Evolutionary conservation across 1,284 basidiomycete species (phyloP), one percentile per base, ranked within the genome.

Genomic region (Ceratorhiza oryzae-sativae): DNA sequence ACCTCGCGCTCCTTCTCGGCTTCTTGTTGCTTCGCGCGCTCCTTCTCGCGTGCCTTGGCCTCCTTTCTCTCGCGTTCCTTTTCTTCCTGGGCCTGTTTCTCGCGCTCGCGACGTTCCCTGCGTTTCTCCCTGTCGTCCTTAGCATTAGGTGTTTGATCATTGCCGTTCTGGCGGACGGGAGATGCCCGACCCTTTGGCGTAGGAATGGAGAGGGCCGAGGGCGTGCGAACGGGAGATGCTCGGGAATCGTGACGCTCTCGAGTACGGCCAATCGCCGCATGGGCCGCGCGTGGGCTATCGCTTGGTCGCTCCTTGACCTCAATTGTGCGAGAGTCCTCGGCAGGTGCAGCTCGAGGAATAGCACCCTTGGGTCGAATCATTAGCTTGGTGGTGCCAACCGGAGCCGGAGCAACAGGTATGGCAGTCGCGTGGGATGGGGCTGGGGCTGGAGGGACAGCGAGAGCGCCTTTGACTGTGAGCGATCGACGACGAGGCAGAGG

Each of bases 241-340:
- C 63, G 63, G 20, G 51, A 56, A n/a, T 55, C 49, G 23, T 30
- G 48, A 12, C 46, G 62, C 23, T 65, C 62, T 41, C 48, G 45
- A n/a, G 62, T 53, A 15, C 63, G 63, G n/a, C 39, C 42, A 23
- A 68, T 41, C 15, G 63, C 53, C 20, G 63, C 51, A 45, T 55
- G 63, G 36, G 51, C 12, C 15, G 48, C 63, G 34, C 63, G 63
- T 46, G 63, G 63, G 39, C 63, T 68, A 18, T 68, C 63, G 8
- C 49, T 56, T 5, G n/a, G 51, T 15, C 63, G 63, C 51, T 56
- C 63, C 63, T 68, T 68, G 36, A 68, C 63, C 51, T 68, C 63
- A 39, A 68, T 20, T 6, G 34, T 18, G 15, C 63, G 63, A 13
- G 36, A 49, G 1, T 68, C 63, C 23, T 68, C 63, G 49, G 34